Base-by-base conservation (phyloP, 768 basidiomycete species). In the Dioszegia crocea region DNA sequence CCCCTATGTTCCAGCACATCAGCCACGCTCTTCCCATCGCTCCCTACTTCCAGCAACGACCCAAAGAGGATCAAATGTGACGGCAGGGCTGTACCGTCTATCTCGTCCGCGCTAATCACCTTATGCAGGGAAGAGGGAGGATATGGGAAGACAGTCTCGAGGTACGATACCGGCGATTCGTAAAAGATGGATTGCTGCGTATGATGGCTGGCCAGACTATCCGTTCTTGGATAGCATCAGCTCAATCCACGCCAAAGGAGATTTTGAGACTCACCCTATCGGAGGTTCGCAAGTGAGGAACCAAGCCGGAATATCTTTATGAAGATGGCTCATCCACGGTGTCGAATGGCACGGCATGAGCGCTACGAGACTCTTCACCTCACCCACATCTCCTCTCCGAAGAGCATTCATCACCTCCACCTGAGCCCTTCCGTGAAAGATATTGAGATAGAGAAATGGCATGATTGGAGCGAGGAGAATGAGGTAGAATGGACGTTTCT, bases 281-380 rank as follows among this genome's bases (percentile, higher is more conserved):
- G 94, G 94, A 1, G 96, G 96, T 71, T 97, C 94, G 70, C 96
- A 99, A 4, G 88, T 87, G 23, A 99, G 74, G 21, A 88, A 84
- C 91, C 93, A 98, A 21, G 83, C 84, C 9, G 90, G 81, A 48
- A 87, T 82, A 24, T 80, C 78, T 19, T 84, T 80, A 74, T 98
- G 96, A 8, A 98, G 73, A 75, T 91, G 87, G 1, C 91, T 85
- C 70, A 90, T 88, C 79, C 89, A 91, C 4, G 94, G 94, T 0
- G 89, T 90, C 21, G 93, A 96, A 78, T 99, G 94, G 63, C 96
- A 99, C 10, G 96, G 94, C 89, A 91, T 93, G 21, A 97, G 77
- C 67, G 91, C 85, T 0, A 89, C 91, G 21, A 94, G 78, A 19
- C 82, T 80, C 4, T 64, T 63, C 24, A 87, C 78, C 19, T 85